phyloP scores from a whole-genome alignment of 1,284 basidiomycete genomes.

The Ustilago sp. region DNA sequence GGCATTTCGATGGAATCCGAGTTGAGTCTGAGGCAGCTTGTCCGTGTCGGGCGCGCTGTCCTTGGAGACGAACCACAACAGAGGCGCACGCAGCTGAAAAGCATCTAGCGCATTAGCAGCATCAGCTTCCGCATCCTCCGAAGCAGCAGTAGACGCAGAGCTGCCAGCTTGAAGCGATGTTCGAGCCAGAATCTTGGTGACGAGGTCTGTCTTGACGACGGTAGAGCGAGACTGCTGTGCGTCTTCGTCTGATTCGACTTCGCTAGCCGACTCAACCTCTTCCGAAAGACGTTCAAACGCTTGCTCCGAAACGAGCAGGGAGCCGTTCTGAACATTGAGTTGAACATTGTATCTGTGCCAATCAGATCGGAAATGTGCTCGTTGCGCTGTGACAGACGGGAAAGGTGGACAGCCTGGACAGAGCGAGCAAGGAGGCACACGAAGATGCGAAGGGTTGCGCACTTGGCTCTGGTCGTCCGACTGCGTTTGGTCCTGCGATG shows the following conservation, averaged over 20 bases:
- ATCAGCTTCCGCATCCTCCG: conserved; percentile 37
- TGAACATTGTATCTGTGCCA: conserved; percentile 99
- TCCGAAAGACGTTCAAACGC: conserved; percentile 54
- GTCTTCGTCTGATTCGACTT: conserved; percentile 47
- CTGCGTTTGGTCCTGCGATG: conserved; percentile 8
- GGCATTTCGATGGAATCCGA: conserved; percentile 85
- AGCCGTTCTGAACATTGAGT: conserved; percentile 48
- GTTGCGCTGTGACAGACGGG: conserved; percentile 81
- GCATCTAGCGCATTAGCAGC: conserved; percentile 74
- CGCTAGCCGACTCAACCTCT: conserved; percentile 46
- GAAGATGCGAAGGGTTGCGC: conserved; percentile 24
- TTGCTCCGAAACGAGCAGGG: conserved; percentile 32
- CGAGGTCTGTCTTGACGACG: conserved; percentile 44
- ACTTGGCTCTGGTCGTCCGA: conserved; percentile 12
- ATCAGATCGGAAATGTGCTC: conserved; percentile 89
- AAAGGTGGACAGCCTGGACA: conserved; percentile 74
- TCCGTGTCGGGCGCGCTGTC: conserved; percentile 68
- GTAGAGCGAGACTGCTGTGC: conserved; percentile 13
- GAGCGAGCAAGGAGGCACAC: conserved; percentile 55
- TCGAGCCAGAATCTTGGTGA: conserved; percentile 53
- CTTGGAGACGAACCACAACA: conserved; percentile 88
- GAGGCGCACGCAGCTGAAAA: conserved; percentile 71
- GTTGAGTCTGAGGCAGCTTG: conserved; percentile 78
- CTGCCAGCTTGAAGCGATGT: conserved; percentile 26
- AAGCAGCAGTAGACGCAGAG: neutral